Conservation (phyloP, 2,329 filamentous ascomycete species). For the Ceratocystis ficicola region DNA sequence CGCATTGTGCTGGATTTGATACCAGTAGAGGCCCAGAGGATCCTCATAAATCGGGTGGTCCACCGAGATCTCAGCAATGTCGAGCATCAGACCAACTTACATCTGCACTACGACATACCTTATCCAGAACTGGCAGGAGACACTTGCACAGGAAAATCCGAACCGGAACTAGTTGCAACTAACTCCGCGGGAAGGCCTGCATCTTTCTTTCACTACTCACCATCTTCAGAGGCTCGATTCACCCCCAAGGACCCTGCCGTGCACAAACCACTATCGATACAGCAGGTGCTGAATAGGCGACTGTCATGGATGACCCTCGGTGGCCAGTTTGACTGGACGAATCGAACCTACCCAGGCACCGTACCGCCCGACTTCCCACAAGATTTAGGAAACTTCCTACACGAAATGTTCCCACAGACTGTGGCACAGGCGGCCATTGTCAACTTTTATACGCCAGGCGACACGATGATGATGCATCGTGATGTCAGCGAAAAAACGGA, state of each 20-base stretch:
- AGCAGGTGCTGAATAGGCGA: constrained; percentile 62
- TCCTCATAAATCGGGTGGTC: constrained; percentile 60
- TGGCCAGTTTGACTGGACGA: constrained; percentile 93
- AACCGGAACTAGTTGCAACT: constrained; percentile 24
- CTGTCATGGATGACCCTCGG: constrained; percentile 91
- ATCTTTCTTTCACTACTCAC: constrained; percentile 45
- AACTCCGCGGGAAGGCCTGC: constrained; percentile 22
- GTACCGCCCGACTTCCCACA: constrained; percentile 58
- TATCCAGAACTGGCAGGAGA: constrained; percentile 35
- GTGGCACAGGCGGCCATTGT: constrained; percentile 80
- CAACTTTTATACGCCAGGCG: constrained; percentile 82
- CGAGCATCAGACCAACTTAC: constrained; percentile 76
- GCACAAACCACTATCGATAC: constrained; percentile 61
- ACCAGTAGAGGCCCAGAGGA: constrained; percentile 53
- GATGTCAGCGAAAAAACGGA: constrained; percentile 82
- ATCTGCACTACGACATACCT: constrained; percentile 62
- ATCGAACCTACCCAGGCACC: constrained; percentile 63
- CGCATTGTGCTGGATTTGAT: constrained; percentile 65
- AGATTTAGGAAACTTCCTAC: constrained; percentile 58
- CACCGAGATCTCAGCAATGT: constrained; percentile 64
- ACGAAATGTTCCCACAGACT: constrained; percentile 61
- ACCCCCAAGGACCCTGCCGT: constrained; percentile 56
- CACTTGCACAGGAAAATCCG: constrained; percentile 23
- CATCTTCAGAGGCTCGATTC: constrained; percentile 43
- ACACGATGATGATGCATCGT: constrained; percentile 83